A percentile compares a stretch with the other conserved stretches of the same genome.
Evolutionary conservation across 106 monocot genomes (phyloP).

Genomic region (Chionographis japonica): DNA sequence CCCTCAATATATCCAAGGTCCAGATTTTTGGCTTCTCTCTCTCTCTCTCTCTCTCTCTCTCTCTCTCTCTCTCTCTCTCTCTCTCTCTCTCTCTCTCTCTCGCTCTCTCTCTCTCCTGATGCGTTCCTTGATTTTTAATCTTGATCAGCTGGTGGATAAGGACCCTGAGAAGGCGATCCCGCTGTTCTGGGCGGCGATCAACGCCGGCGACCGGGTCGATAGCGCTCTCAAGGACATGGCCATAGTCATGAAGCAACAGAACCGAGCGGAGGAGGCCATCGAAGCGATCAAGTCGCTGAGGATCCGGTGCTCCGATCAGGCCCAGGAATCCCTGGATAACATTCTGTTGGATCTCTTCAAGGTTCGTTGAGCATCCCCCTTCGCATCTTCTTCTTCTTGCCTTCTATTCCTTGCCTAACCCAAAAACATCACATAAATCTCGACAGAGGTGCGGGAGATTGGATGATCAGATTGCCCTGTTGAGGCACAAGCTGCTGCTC

Average conservation of each 20-base stretch:
- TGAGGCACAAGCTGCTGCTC: slow-evolving; percentile 66
- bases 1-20: too few species aligned
- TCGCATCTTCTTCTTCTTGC: background rate
- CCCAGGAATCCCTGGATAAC: slow-evolving; percentile 94
- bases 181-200: slow-evolving; percentile 92
- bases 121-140: background rate
- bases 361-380: too few species aligned
- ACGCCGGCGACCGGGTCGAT: slow-evolving; percentile 83
- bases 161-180: slow-evolving; percentile 83
- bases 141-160: slow-evolving; percentile 76
- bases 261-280: slow-evolving; percentile 90
- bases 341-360: slow-evolving; percentile 94
- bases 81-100: background rate
- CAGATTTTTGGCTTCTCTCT: too few species aligned
- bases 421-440: background rate
- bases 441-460: slow-evolving; percentile 82
- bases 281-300: slow-evolving; percentile 89
- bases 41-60: background rate
- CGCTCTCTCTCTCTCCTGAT: background rate
- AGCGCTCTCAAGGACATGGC: slow-evolving; percentile 98
- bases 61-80: background rate
- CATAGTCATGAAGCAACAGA: slow-evolving; percentile 98
- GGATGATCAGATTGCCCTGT: slow-evolving; percentile 75
- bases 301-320: slow-evolving; percentile 67
- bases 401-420: background rate